These are phyloP conservation scores for Aspergillus olivimuriae DNA, from an alignment of 495 filamentous ascomycete genomes.

Conservation along the genomic window DNA sequence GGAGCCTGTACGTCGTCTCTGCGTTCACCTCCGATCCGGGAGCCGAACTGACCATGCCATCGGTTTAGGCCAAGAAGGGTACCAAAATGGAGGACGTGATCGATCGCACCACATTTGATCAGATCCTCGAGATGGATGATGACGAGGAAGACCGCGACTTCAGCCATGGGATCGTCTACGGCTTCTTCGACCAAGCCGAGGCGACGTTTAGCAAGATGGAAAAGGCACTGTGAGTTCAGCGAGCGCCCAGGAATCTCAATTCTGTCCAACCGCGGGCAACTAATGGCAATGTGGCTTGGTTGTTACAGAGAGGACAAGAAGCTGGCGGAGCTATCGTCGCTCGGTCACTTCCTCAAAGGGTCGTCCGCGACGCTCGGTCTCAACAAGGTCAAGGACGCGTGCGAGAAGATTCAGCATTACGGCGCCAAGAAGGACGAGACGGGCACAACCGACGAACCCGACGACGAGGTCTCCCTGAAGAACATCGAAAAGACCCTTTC, in stretches of 20 bases:
- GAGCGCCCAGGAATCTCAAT: too few relatives aligned
- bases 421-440: conserved; percentile 73
- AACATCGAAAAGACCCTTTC: conserved; percentile 64
- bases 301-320: conserved; percentile 52
- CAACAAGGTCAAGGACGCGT: conserved; percentile 84
- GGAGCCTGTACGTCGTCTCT: conserved; percentile 19
- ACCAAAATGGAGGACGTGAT: conserved; percentile 58
- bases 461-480: conserved; percentile 58
- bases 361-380: conserved; percentile 96
- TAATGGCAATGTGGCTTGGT: too few relatives aligned
- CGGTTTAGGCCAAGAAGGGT: conserved; percentile 36
- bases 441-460: conserved; percentile 53
- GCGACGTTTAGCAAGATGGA: conserved; percentile 86
- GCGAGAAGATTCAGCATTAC: conserved; percentile 94
- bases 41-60: neutral
- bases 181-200: conserved; percentile 89
- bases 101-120: conserved; percentile 75
- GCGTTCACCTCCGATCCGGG: neutral
- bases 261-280: too few relatives aligned
- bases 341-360: conserved; percentile 95
- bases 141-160: conserved; percentile 73
- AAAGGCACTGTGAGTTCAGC: conserved; percentile 60
- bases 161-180: conserved; percentile 78
- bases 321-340: conserved; percentile 64
- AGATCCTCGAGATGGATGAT: conserved; percentile 97